Conservation (phyloP, 768 basidiomycete genomes). For the Mycena leptocephala region DNA sequence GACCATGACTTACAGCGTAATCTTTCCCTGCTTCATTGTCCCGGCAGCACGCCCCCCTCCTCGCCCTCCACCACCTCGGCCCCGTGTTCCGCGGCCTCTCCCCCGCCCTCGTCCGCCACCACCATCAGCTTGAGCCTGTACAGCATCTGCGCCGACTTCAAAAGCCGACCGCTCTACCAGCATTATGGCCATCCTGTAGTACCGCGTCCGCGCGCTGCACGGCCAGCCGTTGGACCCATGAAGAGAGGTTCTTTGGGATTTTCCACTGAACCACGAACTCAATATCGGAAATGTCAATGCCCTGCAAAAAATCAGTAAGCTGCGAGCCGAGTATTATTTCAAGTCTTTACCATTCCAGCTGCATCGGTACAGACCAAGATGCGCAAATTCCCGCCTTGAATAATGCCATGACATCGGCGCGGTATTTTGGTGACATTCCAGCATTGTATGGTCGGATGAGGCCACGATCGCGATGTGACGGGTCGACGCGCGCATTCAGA, state of each 20-base stretch:
- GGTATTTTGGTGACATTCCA: conserved; percentile 35
- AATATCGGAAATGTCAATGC: conserved; percentile 45
- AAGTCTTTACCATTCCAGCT: conserved; percentile 50
- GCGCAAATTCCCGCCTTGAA: conserved; percentile 45
- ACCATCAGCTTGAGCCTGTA: background rate
- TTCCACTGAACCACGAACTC: conserved; percentile 60
- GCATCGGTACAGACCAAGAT: conserved; percentile 56
- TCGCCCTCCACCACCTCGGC: background rate
- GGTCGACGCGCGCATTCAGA: conserved; percentile 35
- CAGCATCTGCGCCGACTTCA: background rate
- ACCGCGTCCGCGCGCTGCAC: conserved; percentile 44
- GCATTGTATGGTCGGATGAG: conserved; percentile 49
- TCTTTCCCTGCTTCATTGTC: background rate
- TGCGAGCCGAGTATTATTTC: no score
- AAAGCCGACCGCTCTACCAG: conserved; percentile 40
- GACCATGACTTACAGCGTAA: background rate
- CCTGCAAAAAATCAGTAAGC: background rate
- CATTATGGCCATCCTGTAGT: conserved; percentile 42
- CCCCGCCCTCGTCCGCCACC: background rate
- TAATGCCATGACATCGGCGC: conserved; percentile 37
- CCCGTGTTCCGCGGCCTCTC: background rate
- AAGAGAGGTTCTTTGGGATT: conserved; percentile 43
- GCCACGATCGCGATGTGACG: conserved; percentile 25
- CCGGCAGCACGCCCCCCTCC: background rate
- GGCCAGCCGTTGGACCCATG: conserved; percentile 52